A percentile compares a stretch with the other conserved stretches of the same genome.
These are phyloP conservation scores for Effrenium voratum DNA, from an alignment of 73 alveolate species.

Conservation along the genomic window DNA sequence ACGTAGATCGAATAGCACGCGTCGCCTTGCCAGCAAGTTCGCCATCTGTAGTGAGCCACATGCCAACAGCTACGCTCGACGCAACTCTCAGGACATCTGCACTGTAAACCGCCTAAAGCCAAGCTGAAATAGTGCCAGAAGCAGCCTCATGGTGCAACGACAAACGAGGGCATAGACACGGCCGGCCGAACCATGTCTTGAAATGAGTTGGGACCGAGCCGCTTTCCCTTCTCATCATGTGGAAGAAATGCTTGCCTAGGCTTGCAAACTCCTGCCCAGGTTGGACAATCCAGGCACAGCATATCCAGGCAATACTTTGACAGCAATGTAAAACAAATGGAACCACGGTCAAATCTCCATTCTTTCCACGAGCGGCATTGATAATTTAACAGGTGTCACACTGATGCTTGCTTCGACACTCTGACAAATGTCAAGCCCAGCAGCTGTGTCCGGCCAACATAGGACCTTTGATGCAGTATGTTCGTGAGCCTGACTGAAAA, in stretches of 20 bases:
- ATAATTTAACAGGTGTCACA: too few species aligned
- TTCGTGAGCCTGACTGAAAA: too few species aligned
- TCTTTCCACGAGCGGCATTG: too few species aligned
- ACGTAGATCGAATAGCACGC: constrained; percentile 80
- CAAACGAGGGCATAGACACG: not conserved
- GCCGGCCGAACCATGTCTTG: not conserved
- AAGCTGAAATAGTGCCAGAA: constrained; percentile 51
- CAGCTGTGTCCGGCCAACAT: too few species aligned
- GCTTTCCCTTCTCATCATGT: constrained; percentile 84
- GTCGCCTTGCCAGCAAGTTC: constrained; percentile 17
- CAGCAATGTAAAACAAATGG: not conserved
- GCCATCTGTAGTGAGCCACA: not conserved
- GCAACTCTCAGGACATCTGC: not conserved
- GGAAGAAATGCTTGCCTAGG: constrained; percentile 85
- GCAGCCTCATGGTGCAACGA: constrained; percentile 18
- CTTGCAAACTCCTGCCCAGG: not conserved
- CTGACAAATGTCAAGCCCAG: too few species aligned
- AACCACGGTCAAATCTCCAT: not conserved
- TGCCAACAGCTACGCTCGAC: not conserved
- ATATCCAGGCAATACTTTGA: not conserved
- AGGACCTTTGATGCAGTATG: too few species aligned
- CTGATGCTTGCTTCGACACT: too few species aligned
- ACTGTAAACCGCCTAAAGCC: constrained; percentile 34
- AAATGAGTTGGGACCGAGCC: not conserved
- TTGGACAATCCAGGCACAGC: not conserved